Conservation (phyloP, 2,329 filamentous ascomycete genomes). For the Pseudogymnoascus sp. region DNA sequence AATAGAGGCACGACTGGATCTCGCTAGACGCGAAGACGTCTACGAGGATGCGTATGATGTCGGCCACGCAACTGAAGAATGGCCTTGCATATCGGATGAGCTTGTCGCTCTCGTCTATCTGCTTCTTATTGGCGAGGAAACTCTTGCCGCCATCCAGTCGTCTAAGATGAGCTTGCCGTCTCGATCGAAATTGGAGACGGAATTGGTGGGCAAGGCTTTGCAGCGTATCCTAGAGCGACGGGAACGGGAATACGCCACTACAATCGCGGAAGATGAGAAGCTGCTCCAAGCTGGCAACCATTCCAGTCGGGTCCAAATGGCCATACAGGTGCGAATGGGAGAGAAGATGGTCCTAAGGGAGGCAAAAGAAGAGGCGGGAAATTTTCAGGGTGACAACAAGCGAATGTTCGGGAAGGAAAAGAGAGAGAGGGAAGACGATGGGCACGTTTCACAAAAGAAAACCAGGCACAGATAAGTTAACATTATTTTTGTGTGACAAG, state of each 20-base stretch:
- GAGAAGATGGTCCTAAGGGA: conserved; percentile 52
- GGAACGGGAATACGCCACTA: conserved; percentile 43
- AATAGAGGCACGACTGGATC: conserved; percentile 27
- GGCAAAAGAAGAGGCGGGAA: conserved; percentile 32
- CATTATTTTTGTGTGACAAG: conserved; percentile 7
- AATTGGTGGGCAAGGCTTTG: conserved; percentile 32
- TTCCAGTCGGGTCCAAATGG: conserved; percentile 38
- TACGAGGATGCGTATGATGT: conserved; percentile 55
- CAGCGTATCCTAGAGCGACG: conserved; percentile 31
- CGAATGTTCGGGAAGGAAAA: conserved; percentile 24
- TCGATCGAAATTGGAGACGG: conserved; percentile 35
- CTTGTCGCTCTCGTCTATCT: conserved; percentile 34
- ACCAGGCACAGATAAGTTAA: conserved; percentile 8
- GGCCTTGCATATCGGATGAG: conserved; percentile 26
- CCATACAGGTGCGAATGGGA: conserved; percentile 51
- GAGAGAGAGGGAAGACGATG: conserved; percentile 6
- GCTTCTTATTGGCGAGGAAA: conserved; percentile 31
- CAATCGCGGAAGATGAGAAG: conserved; percentile 40
- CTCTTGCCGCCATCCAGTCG: conserved; percentile 30
- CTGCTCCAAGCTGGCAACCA: conserved; percentile 29
- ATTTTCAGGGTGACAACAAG: conserved; percentile 23
- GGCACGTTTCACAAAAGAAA: conserved; percentile 1
- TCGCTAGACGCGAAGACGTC: conserved; percentile 47
- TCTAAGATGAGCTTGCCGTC: conserved; percentile 28
- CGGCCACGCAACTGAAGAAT: conserved; percentile 20